phyloP scores from a whole-genome alignment of 2,329 filamentous ascomycete genomes.

The Phialophora tarda region DNA sequence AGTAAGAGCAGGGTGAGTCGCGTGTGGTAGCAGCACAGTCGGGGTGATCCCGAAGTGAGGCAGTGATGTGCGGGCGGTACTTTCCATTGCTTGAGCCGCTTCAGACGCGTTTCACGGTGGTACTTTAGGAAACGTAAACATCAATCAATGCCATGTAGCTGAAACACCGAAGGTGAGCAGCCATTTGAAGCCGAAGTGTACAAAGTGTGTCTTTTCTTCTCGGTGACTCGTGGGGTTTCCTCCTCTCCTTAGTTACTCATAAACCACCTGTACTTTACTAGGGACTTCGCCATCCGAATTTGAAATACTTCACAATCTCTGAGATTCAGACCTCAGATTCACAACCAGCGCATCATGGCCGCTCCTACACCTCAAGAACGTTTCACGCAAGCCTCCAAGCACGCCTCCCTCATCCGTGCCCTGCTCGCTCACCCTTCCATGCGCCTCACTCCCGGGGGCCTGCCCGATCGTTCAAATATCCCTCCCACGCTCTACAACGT shows the following conservation, averaged over 20 bases:
- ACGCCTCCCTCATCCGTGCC: slow-evolving; percentile 26
- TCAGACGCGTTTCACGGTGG: slow-evolving; percentile 1
- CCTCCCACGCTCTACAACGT: slow-evolving; percentile 26
- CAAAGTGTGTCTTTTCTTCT: not conserved
- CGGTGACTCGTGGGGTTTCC: not conserved
- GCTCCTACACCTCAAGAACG: slow-evolving; percentile 25
- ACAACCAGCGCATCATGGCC: not conserved
- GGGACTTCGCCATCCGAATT: not conserved
- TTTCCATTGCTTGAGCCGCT: not conserved
- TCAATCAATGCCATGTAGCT: not conserved
- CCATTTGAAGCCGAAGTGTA: not conserved
- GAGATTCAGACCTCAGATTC: not conserved
- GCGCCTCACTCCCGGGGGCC: not conserved
- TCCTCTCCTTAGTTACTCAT: not conserved
- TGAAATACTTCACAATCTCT: not conserved
- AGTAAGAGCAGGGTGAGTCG: too few species aligned
- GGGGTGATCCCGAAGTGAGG: too few species aligned
- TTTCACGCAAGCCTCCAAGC: slow-evolving; percentile 21
- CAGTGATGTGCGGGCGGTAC: not conserved
- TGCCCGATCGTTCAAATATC: slow-evolving; percentile 21
- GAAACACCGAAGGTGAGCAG: not conserved
- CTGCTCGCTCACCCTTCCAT: slow-evolving; percentile 24
- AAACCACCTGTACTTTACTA: not conserved
- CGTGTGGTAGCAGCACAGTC: too few species aligned
- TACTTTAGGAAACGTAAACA: not conserved